A percentile compares a stretch with the other conserved stretches of the same genome.
Evolutionary conservation across 352 stramenopile species (phyloP).

Genomic region (Phytophthora citricola): DNA sequence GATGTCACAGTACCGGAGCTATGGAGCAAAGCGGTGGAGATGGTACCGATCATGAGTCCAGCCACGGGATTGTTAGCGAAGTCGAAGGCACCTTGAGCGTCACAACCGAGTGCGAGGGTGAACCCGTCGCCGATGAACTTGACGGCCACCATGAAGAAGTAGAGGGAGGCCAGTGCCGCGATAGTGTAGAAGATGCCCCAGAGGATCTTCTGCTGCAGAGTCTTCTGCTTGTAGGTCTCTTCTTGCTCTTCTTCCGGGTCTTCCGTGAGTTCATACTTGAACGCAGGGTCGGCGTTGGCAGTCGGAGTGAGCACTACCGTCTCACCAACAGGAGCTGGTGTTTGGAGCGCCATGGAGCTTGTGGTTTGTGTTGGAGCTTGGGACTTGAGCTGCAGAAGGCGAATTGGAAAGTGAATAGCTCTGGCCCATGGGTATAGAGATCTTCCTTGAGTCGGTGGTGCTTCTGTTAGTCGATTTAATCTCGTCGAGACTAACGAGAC

Average conservation of each 20-base stretch:
- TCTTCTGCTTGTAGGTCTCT: constrained; percentile 32
- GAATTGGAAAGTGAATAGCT: constrained; percentile 28
- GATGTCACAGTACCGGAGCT: constrained; percentile 76
- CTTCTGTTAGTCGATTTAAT: constrained; percentile 24
- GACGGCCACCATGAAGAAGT: constrained; percentile 82
- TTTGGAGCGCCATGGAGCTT: constrained; percentile 20
- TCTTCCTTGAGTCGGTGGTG: too few relatives aligned
- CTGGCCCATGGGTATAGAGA: not conserved
- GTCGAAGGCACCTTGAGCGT: constrained; percentile 60
- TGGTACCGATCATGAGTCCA: constrained; percentile 73
- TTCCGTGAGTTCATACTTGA: constrained; percentile 24
- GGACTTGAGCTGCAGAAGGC: constrained; percentile 15
- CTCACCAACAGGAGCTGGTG: constrained; percentile 2
- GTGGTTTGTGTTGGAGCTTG: not conserved
- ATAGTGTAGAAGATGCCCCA: constrained; percentile 38
- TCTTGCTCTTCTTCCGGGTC: constrained; percentile 20
- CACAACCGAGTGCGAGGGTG: constrained; percentile 66
- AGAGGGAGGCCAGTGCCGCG: constrained; percentile 57
- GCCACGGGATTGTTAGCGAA: constrained; percentile 74
- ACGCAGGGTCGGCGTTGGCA: constrained; percentile 10
- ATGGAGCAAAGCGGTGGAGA: constrained; percentile 72
- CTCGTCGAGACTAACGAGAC: constrained; percentile 9
- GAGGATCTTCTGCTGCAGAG: constrained; percentile 36
- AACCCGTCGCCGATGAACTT: constrained; percentile 77
- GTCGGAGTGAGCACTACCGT: constrained; percentile 24